These are phyloP conservation scores for Betula pendula DNA, from an alignment of 306 rosid genomes.

Conservation along the genomic window DNA sequence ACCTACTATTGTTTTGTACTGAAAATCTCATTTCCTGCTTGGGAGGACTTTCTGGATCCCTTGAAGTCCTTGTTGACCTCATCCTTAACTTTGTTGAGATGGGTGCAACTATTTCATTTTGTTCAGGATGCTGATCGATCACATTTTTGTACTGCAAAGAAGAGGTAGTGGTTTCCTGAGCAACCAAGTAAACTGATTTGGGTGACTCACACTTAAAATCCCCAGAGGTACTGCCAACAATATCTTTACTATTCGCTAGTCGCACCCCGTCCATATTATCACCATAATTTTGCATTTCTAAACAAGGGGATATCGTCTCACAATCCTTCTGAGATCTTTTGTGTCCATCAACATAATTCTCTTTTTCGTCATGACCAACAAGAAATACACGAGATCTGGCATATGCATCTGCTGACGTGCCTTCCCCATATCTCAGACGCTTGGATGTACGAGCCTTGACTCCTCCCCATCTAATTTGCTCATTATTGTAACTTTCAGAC, in stretches of 20 bases:
- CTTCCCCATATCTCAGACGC: constrained; percentile 60
- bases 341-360: constrained; percentile 31
- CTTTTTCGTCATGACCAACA: constrained; percentile 40
- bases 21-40: constrained; percentile 47
- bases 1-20: constrained; percentile 42
- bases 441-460: constrained; percentile 78
- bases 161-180: constrained; percentile 38
- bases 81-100: constrained; percentile 62
- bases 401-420: constrained; percentile 43
- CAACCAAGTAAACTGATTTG: constrained; percentile 39
- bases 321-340: constrained; percentile 47
- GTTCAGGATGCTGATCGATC: constrained; percentile 47
- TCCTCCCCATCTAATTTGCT: constrained; percentile 79
- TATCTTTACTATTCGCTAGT: constrained; percentile 33
- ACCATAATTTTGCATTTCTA: constrained; percentile 38
- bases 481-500: constrained; percentile 42
- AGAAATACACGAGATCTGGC: constrained; percentile 40
- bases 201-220: constrained; percentile 42
- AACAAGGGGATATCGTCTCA: constrained; percentile 29
- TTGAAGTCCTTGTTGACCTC: constrained; percentile 53
- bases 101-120: constrained; percentile 41
- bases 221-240: constrained; percentile 38
- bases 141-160: constrained; percentile 26
- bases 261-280: constrained; percentile 38
- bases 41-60: constrained; percentile 62